Conservation (phyloP, 345 rosid genomes). For the Eucalyptus victrix region DNA sequence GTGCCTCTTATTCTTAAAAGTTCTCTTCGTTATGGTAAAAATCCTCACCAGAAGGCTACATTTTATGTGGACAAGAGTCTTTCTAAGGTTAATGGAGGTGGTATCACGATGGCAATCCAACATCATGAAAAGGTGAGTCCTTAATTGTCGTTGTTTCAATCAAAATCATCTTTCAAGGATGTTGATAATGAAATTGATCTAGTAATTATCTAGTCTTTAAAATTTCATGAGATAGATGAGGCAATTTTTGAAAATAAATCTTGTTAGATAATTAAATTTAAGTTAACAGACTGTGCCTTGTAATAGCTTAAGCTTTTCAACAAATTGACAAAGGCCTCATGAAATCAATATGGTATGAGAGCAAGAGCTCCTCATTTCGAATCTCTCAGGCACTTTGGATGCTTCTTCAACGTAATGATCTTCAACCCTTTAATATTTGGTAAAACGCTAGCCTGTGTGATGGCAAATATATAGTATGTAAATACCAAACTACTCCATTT, state of each 20-base stretch:
- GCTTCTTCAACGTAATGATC: no score
- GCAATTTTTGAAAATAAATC: not conserved
- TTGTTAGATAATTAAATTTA: no score
- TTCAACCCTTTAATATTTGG: no score
- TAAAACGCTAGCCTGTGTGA: no score
- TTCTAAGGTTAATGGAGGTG: conserved; percentile 83
- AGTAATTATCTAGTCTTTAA: not conserved
- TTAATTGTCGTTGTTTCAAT: not conserved
- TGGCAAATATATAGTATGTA: no score
- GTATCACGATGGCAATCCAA: conserved; percentile 88
- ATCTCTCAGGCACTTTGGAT: no score
- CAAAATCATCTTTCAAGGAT: not conserved
- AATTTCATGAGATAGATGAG: not conserved
- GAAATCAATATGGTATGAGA: not conserved
- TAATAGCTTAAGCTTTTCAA: no score
- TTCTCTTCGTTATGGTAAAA: conserved; percentile 1
- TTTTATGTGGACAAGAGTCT: conserved; percentile 79
- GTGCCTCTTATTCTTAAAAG: conserved; percentile 27
- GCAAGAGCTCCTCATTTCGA: not conserved
- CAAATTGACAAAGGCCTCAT: not conserved
- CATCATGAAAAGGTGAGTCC: conserved; percentile 87
- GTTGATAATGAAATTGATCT: not conserved
- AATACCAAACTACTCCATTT: no score
- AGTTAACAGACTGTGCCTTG: no score
- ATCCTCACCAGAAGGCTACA: conserved; percentile 94